phyloP scores from a whole-genome alignment of 2,329 filamentous ascomycete genomes.

The Periglandula ipomoeae region DNA sequence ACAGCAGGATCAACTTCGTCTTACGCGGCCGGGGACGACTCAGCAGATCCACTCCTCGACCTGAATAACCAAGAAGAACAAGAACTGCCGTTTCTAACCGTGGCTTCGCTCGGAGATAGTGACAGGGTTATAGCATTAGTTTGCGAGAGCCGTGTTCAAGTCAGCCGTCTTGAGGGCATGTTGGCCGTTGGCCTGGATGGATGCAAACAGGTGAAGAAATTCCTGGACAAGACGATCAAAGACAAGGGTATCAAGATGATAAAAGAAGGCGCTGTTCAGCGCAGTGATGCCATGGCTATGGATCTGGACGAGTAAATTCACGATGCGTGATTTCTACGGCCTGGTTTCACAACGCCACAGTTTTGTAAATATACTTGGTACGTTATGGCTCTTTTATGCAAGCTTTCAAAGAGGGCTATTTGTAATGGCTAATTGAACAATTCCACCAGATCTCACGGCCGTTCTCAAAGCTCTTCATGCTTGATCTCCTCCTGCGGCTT shows the following conservation, averaged over 20 bases:
- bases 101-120: constrained; percentile 66
- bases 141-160: constrained; percentile 83
- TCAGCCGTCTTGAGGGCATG: constrained; percentile 79
- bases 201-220: constrained; percentile 73
- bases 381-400: too few species aligned
- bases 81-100: constrained; percentile 81
- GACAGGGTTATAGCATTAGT: constrained; percentile 72
- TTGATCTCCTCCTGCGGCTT: constrained; percentile 20
- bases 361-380: too few species aligned
- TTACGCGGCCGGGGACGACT: constrained; percentile 54
- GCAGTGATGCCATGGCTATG: constrained; percentile 39
- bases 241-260: constrained; percentile 59
- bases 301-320: constrained; percentile 36
- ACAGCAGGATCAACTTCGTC: constrained; percentile 73
- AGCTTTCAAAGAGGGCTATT: not conserved
- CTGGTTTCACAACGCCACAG: too few species aligned
- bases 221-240: constrained; percentile 73
- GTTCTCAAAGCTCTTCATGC: constrained; percentile 42
- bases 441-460: not conserved
- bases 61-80: constrained; percentile 73
- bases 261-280: constrained; percentile 42
- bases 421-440: not conserved
- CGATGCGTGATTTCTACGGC: too few species aligned
- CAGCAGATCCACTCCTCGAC: constrained; percentile 69
- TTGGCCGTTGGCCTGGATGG: constrained; percentile 85